Base-by-base conservation (phyloP, 179 eudicot genomes). In the Carnegiea gigantea region DNA sequence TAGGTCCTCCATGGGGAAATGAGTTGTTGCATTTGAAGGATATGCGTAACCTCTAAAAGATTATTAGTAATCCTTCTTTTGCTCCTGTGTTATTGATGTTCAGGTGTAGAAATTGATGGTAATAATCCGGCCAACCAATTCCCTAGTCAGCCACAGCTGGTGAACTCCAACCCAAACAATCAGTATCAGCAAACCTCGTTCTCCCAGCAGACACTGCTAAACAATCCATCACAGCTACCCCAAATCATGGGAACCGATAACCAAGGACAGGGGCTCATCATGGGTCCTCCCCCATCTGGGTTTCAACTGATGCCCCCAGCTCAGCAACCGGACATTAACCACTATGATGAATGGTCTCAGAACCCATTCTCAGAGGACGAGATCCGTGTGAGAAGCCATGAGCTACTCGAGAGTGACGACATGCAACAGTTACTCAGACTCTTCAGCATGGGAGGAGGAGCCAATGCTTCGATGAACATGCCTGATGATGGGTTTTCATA, bases 381-480 rank as follows among this genome's bases (percentile, higher is more conserved):
- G 76, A 95, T 95, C 75, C 98, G 99, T 30, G 81, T 88, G 51
- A 91, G 92, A 85, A 95, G 99, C 83, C 91, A 95, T 28, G 99
- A 94, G 81, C 88, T 95, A 85, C 99, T 95, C 36, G 98, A 92
- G 88, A 94, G 93, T 59, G 98, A 95, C 75, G 99, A 95, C 76
- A 95, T 95, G 99, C 99, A 95, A 81, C 98, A 95, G 79, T 86
- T 95, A 73, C 92, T 95, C 71, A 87, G 97, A 44, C 89, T 94
- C 49, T 92, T 94, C 87, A 95, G 97, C 84, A 89, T 94, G 94
- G 95, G 95, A 67, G 94, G 92, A 6, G n/a, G n/a, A 51, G 92
- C 91, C 72, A 87, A 90, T 44, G 77, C 79, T 59, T 60, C 89
- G 10, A 83, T 80, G 38, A 83, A 80, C 62, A 87, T 82, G 76